Evolutionary conservation across 2,329 filamentous ascomycete species (phyloP), one percentile per base, ranked within the genome.

Genomic region (Geosmithia flava): DNA sequence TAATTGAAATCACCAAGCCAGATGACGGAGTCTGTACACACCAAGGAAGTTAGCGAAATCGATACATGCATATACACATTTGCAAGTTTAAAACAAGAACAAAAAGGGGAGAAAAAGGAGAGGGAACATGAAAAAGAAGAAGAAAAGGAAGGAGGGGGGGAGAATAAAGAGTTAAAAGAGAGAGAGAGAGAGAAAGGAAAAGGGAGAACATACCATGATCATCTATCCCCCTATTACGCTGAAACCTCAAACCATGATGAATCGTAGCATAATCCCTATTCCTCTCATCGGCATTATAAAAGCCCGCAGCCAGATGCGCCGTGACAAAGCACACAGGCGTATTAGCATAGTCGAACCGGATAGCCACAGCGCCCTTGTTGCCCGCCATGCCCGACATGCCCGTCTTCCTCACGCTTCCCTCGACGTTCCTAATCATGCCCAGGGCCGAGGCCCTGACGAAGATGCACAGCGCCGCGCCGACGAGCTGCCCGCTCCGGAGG

Each of bases 1-100:
- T 98, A 98, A 61, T 98, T 98, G 71, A 98, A 98, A 63, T 98
- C 93, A 5, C 93, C 93, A 42, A 96, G 76, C 91, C 93, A 98
- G 47, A 96, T 83, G 37, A 97, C 83, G 20, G 86, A 76, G 55
- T 83, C 79, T 75, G 43, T 23, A 37, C 10, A 33, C 20, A 11
- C 16, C 40, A 44, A n/a, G n/a, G 20, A 19, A 42, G 30, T 46
- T 23, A 45, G 42, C 5, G 46, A 30, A 6, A 30, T 6, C n/a
- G 29, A 30, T 30, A 7, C 29, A 30, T 30, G 6, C 29, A 30
- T 30, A n/a, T n/a, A n/a, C n/a, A n/a, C n/a, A n/a, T n/a, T n/a
- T n/a, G n/a, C n/a, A n/a, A n/a, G n/a, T n/a, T n/a, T n/a, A n/a
- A n/a, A n/a, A n/a, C n/a, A n/a, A n/a, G n/a, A 41, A 39, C 43